Base-by-base conservation (phyloP, 192 early-diverging fungal species). In the Geranomyces variabilis region DNA sequence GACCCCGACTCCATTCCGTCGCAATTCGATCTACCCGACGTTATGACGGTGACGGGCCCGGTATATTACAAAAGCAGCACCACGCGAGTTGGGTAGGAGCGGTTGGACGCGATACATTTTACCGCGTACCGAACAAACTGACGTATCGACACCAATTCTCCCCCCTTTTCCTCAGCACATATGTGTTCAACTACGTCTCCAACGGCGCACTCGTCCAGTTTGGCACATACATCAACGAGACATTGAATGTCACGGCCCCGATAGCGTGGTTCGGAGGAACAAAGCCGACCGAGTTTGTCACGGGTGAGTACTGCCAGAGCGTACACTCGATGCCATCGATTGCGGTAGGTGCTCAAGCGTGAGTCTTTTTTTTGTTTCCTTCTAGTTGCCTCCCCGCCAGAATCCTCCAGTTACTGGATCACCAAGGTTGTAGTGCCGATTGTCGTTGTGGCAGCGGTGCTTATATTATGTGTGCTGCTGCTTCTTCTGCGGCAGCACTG, bases 151-250 rank as follows among this genome's bases (percentile, higher is more conserved):
- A n/a, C n/a, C n/a, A n/a, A n/a, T n/a, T 53, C 24, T 26, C 15
- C 17, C 17, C 51, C 3, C n/a, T 53, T 24, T 53, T 26, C 31
- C 4, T 19, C 19, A 59, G 59, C 19, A 34, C 56, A 0, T 61
- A 30, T 36, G 29, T n/a, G 5, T 62, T 62, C 59, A 28, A 36
- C 21, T 62, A 62, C 21, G n/a, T 62, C 12, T 28, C 69, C 19
- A 44, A 62, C 69, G 56, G 69, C 28, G 51, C 33, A 4, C 31
- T 68, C 2, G 30, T 6, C 3, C 58, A 6, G 31, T 60, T 60
- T 34, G 58, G 9, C 6, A 31, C 22, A 7, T 60, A 33, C 31
- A 29, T 5, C 58, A 60, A 60, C 28, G 19, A 33, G 12, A 26
- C 19, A 30, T 4, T 60, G 58, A 60, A 60, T 33, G 19, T 26